A percentile compares a stretch with the other conserved stretches of the same genome.
These are phyloP conservation scores for Micractinium conductrix DNA, from an alignment of 139 green algal species.

Conservation along the genomic window DNA sequence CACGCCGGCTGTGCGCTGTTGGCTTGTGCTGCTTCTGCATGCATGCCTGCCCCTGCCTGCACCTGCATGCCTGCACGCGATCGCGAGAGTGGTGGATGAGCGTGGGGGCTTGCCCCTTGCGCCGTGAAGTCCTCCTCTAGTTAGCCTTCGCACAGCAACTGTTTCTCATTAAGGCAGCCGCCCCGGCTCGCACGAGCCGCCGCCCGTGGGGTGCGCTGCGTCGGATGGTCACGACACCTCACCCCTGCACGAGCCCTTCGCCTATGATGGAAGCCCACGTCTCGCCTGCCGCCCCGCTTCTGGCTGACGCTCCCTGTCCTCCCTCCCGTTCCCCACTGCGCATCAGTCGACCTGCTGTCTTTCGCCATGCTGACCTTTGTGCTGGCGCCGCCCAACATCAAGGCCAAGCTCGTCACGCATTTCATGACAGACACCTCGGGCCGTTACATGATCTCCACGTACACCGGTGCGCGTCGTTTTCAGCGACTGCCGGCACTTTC, in stretches of 20 bases:
- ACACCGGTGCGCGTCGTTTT: background rate
- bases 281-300: background rate
- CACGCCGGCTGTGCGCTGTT: too few relatives aligned
- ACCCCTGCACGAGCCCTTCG: too few relatives aligned
- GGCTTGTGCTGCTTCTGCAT: too few relatives aligned
- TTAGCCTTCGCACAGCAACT: slow-evolving; percentile 46
- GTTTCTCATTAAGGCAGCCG: slow-evolving; percentile 43
- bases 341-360: slow-evolving; percentile 81
- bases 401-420: slow-evolving; percentile 82
- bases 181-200: too few relatives aligned
- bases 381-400: slow-evolving; percentile 81
- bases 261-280: too few relatives aligned
- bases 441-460: slow-evolving; percentile 69
- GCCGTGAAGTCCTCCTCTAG: slow-evolving; percentile 53
- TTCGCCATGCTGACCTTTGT: slow-evolving; percentile 93
- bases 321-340: background rate
- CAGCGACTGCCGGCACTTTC: too few relatives aligned
- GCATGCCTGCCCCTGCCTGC: too few relatives aligned
- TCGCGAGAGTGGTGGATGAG: too few relatives aligned
- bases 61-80: too few relatives aligned
- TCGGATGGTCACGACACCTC: too few relatives aligned
- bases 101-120: too few relatives aligned
- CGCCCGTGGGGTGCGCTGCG: too few relatives aligned
- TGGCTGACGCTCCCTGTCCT: background rate
- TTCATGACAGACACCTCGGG: slow-evolving; percentile 76